Conservation (phyloP, 352 stramenopile species). For the Globisporangium viniferum region DNA sequence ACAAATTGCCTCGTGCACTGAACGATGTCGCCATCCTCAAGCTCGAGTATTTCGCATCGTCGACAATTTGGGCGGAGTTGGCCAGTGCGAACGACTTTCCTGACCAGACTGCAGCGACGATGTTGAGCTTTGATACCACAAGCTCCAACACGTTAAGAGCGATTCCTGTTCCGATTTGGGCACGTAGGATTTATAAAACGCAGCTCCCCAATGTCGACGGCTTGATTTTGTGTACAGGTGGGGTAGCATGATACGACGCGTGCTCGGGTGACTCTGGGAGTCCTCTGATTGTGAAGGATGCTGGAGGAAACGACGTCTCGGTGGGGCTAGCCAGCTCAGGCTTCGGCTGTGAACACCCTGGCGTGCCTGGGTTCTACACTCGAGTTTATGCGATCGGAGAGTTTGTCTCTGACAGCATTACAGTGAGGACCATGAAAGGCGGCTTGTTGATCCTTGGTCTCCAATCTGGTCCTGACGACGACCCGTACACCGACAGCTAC, state of each 20-base stretch:
- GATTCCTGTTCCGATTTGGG: not conserved
- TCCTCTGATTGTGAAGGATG: not conserved
- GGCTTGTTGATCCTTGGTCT: slow-evolving; percentile 3
- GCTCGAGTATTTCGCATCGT: not conserved
- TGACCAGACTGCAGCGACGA: not conserved
- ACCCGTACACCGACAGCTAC: slow-evolving; percentile 5
- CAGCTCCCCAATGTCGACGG: not conserved
- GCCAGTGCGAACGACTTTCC: not conserved
- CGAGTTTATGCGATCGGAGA: too few relatives aligned
- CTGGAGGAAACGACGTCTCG: too few relatives aligned
- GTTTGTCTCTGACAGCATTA: too few relatives aligned
- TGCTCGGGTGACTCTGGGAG: not conserved
- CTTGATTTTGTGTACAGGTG: not conserved
- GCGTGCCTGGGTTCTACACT: too few relatives aligned
- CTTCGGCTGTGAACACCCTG: too few relatives aligned
- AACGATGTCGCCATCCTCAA: not conserved
- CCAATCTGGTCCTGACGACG: not conserved
- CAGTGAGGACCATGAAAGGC: not conserved
- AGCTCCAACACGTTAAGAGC: not conserved
- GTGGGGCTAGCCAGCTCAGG: too few relatives aligned
- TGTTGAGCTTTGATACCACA: not conserved
- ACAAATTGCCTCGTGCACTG: too few relatives aligned
- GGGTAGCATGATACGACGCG: not conserved
- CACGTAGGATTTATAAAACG: not conserved
- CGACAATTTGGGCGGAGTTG: not conserved